Evolutionary conservation across 495 filamentous ascomycete genomes (phyloP).

Genomic region (Stereocaulon alpinum): DNA sequence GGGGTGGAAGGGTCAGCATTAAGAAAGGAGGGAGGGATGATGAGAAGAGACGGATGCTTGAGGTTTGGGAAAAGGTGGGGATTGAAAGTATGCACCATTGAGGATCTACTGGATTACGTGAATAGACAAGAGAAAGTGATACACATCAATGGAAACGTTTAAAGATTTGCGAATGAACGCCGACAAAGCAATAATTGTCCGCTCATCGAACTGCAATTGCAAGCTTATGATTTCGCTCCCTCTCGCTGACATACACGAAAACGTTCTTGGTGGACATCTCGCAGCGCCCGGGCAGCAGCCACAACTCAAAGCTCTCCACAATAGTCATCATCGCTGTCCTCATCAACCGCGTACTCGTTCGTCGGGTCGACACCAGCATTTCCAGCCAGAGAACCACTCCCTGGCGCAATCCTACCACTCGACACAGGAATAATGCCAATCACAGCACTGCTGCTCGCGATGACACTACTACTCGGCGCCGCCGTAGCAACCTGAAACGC

Average conservation of each 20-base stretch:
- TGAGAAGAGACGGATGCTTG: slow-evolving; percentile 84
- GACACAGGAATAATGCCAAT: background rate
- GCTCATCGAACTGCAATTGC: background rate
- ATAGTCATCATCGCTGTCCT: background rate
- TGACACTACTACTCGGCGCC: too few relatives aligned
- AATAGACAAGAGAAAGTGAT: background rate
- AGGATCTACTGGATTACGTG: slow-evolving; percentile 71
- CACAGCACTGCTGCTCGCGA: too few relatives aligned
- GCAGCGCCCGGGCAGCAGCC: background rate
- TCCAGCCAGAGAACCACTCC: background rate
- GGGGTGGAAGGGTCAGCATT: slow-evolving; percentile 50
- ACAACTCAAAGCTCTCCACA: background rate
- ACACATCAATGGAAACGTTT: background rate
- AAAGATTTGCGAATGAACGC: background rate
- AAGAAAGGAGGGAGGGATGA: slow-evolving; percentile 66
- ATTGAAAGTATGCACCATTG: slow-evolving; percentile 89
- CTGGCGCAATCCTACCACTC: background rate
- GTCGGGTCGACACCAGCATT: background rate
- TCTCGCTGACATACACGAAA: background rate
- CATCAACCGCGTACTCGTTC: background rate
- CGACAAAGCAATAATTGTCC: background rate
- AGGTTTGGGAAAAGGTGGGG: slow-evolving; percentile 82
- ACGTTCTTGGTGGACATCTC: too few relatives aligned
- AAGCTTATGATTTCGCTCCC: background rate
- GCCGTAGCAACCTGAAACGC: background rate